Percentiles rank a stretch among this genome's conserved stretches.
phyloP scores from a whole-genome alignment of 495 filamentous ascomycete genomes.

The Aspergillus funiculosus region DNA sequence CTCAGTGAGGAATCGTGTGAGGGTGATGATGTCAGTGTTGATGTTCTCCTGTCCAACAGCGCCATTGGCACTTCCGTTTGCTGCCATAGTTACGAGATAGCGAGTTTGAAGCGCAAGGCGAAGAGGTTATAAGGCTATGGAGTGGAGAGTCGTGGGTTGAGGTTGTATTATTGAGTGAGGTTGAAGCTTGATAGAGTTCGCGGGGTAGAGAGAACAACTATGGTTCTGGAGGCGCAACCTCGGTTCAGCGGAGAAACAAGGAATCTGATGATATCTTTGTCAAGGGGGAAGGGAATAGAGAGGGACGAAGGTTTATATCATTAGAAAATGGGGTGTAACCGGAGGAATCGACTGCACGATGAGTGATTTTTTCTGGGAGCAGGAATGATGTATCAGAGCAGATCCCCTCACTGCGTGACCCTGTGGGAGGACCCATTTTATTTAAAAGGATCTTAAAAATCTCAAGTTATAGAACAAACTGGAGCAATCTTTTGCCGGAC shows the following conservation, averaged over 20 bases:
- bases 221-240: slow-evolving; percentile 18
- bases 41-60: slow-evolving; percentile 63
- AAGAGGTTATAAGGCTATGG: no score
- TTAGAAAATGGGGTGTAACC: slow-evolving; percentile 1
- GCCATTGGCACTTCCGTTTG: slow-evolving; percentile 27
- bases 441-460: slow-evolving; percentile 1
- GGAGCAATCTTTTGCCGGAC: slow-evolving; percentile 16
- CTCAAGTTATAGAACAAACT: no score
- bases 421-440: slow-evolving; percentile 8
- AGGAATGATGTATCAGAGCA: not conserved
- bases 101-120: no score
- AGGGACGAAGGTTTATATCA: no score
- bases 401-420: not conserved
- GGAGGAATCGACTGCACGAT: slow-evolving; percentile 4
- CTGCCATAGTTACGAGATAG: slow-evolving; percentile 29
- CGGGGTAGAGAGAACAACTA: slow-evolving; percentile 7
- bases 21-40: slow-evolving; percentile 92
- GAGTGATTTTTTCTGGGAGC: slow-evolving; percentile 7
- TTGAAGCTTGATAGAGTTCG: not conserved
- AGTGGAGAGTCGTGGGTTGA: not conserved
- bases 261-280: slow-evolving; percentile 4
- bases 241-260: slow-evolving; percentile 29
- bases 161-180: not conserved
- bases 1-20: slow-evolving; percentile 93
- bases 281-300: not conserved